These are phyloP conservation scores for Echria macrotheca DNA, from an alignment of 495 filamentous ascomycete species.

Conservation along the genomic window DNA sequence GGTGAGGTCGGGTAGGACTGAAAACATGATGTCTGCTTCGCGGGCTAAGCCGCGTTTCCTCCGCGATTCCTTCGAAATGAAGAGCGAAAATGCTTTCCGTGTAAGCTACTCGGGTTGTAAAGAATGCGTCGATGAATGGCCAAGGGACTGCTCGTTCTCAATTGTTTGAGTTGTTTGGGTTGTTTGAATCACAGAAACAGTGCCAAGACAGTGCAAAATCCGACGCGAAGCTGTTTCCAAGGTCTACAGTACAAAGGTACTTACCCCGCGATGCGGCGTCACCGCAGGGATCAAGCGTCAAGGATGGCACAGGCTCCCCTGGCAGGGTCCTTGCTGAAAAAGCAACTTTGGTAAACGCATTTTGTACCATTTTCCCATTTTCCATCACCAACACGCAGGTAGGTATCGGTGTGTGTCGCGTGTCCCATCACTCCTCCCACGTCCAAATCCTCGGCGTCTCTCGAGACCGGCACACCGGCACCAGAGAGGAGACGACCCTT, in stretches of 20 bases:
- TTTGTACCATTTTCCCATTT: neutral
- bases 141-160: no score
- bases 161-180: neutral
- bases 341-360: neutral
- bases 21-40: constrained; percentile 51
- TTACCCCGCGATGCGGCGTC: constrained; percentile 24
- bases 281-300: constrained; percentile 2
- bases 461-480: no score
- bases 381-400: no score
- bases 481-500: no score
- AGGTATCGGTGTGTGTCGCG: neutral
- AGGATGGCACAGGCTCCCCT: constrained; percentile 3
- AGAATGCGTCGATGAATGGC: no score
- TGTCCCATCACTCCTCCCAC: neutral
- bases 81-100: no score
- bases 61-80: no score
- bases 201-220: neutral
- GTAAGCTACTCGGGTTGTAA: no score
- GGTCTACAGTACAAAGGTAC: neutral
- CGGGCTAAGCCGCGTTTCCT: no score
- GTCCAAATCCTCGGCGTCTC: no score
- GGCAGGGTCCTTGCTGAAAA: neutral
- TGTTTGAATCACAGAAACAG: no score
- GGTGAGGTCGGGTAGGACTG: constrained; percentile 64
- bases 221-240: no score